phyloP scores from a whole-genome alignment of 176 grass and related monocot genomes.

The Triticum timopheevii region DNA sequence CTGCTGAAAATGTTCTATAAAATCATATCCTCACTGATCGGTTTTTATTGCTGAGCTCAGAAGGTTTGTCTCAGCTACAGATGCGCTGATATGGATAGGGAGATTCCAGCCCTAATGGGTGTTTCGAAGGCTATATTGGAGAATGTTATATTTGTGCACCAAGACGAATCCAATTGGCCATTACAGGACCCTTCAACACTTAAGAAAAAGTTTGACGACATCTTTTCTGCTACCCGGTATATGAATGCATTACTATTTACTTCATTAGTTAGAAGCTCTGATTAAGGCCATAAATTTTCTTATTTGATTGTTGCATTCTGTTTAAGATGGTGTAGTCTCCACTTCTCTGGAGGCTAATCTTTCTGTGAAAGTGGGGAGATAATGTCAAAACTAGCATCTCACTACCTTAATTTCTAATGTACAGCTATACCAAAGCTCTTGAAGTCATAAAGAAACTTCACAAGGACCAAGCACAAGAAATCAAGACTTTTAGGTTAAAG shows the following conservation, averaged over 20 bases:
- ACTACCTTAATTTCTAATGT: constrained; percentile 36
- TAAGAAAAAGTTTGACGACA: constrained; percentile 99
- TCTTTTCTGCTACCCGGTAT: constrained; percentile 97
- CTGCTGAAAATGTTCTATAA: constrained; percentile 1
- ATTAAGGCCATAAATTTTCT: background rate
- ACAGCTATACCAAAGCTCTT: constrained; percentile 94
- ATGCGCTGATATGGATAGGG: constrained; percentile 97
- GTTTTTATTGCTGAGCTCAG: constrained; percentile 49
- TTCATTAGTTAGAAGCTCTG: constrained; percentile 22
- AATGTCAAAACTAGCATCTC: background rate
- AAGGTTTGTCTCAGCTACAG: constrained; percentile 98
- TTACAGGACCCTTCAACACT: constrained; percentile 94
- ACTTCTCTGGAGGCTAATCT: constrained; percentile 6
- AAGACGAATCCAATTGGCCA: constrained; percentile 97
- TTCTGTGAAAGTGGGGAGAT: background rate
- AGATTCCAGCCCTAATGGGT: constrained; percentile 95
- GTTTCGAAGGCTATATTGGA: constrained; percentile 96
- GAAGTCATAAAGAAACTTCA: constrained; percentile 99
- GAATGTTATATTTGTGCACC: constrained; percentile 98
- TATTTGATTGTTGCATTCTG: background rate
- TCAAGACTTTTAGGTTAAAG: constrained; percentile 92
- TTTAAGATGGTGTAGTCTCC: background rate
- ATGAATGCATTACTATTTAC: constrained; percentile 9
- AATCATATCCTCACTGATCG: background rate
- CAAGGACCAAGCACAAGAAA: constrained; percentile 93